These are phyloP conservation scores for Gonium pectorale DNA, from an alignment of 139 green algal species.

Conservation along the genomic window DNA sequence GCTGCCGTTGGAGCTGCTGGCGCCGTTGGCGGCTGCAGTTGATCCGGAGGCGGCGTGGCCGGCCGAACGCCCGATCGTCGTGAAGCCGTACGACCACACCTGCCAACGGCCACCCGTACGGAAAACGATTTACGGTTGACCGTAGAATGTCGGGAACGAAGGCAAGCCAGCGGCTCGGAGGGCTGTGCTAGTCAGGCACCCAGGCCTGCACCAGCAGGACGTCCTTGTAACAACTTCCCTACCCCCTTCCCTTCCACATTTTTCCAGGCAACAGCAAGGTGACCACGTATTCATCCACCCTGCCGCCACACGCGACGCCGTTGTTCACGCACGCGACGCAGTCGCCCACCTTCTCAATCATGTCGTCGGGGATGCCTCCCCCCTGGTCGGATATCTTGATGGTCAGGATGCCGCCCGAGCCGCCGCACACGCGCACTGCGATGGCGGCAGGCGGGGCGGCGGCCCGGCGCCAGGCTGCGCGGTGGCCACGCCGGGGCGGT, in stretches of 20 bases:
- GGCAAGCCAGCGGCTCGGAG: no score
- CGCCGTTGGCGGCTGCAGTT: not conserved
- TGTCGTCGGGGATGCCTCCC: constrained; percentile 75
- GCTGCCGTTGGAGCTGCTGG: not conserved
- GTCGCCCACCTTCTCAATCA: constrained; percentile 67
- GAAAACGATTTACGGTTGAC: no score
- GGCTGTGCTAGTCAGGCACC: no score
- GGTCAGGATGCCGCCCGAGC: constrained; percentile 61
- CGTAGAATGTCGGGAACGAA: no score
- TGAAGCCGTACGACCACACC: constrained; percentile 86
- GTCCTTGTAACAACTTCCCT: no score
- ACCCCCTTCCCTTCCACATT: not conserved
- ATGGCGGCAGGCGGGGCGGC: constrained; percentile 64
- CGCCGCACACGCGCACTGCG: constrained; percentile 76
- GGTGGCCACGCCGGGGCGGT: no score
- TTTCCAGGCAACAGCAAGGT: constrained; percentile 52
- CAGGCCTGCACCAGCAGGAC: no score
- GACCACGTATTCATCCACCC: no score
- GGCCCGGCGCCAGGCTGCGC: no score
- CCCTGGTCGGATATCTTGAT: constrained; percentile 83
- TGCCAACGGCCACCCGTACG: not conserved
- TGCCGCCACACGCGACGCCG: no score
- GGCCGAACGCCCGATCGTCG: constrained; percentile 46
- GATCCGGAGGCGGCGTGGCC: not conserved
- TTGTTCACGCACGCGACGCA: no score